Percentiles rank a stretch among this genome's conserved stretches.
phyloP scores from a whole-genome alignment of 75 land plant genomes.

The Ceratopteris richardii region DNA sequence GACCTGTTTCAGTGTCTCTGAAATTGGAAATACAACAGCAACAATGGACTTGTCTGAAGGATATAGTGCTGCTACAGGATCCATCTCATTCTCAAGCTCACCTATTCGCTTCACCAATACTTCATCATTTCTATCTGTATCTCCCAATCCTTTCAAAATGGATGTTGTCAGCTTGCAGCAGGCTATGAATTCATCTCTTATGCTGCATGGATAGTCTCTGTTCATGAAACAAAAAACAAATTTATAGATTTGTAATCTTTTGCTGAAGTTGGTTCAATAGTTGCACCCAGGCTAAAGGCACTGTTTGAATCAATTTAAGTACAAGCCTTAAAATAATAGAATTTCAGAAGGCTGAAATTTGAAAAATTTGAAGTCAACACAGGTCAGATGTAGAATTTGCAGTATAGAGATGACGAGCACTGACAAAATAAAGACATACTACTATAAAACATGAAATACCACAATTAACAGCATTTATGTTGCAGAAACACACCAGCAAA shows the following conservation, averaged over 20 bases:
- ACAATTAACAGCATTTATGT: too few species aligned
- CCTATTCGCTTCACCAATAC: conserved; percentile 30
- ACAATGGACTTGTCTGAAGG: conserved; percentile 40
- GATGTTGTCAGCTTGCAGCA: conserved; percentile 30
- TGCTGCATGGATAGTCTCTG: conserved; percentile 54
- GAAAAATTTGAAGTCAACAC: too few species aligned
- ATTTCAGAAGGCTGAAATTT: too few species aligned
- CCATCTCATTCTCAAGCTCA: conserved; percentile 43
- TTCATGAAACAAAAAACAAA: neutral
- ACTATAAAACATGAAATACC: too few species aligned
- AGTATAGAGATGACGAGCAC: too few species aligned
- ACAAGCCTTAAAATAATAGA: too few species aligned
- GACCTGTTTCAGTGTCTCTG: conserved; percentile 49
- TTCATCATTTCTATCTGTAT: conserved; percentile 12
- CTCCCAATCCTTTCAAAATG: conserved; percentile 16
- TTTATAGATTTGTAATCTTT: neutral
- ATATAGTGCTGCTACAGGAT: conserved; percentile 40
- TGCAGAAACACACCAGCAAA: too few species aligned
- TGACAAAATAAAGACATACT: too few species aligned
- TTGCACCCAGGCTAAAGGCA: too few species aligned
- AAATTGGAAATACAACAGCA: conserved; percentile 46
- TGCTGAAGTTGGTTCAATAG: too few species aligned
- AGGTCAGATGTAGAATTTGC: too few species aligned
- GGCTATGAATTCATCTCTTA: conserved; percentile 36
- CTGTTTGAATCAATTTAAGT: too few species aligned